Percentiles rank a stretch among this genome's conserved stretches.
phyloP scores from a whole-genome alignment of 257 asterid species.

The Agastache rugosa region DNA sequence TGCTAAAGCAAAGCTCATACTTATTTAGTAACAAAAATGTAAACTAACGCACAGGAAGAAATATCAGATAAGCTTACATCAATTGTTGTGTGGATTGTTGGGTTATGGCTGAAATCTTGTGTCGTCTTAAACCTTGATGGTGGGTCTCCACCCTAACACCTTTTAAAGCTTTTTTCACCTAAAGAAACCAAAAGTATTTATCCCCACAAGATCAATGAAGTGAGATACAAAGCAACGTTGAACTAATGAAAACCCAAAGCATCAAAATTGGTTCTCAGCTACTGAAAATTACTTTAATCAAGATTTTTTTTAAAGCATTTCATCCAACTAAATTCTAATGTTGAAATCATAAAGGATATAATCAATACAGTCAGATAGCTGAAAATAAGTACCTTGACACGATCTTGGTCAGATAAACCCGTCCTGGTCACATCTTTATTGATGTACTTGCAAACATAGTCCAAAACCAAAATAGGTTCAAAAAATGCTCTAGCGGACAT shows the following conservation, averaged over 20 bases:
- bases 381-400: conserved; percentile 56
- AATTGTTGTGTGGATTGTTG: conserved; percentile 32
- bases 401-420: conserved; percentile 64
- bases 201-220: neutral
- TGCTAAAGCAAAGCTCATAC: neutral
- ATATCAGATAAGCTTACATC: conserved; percentile 52
- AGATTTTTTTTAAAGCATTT: neutral
- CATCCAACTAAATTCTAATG: neutral
- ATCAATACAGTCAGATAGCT: neutral
- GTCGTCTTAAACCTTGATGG: conserved; percentile 45
- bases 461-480: conserved; percentile 59
- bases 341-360: neutral
- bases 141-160: conserved; percentile 56
- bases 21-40: neutral
- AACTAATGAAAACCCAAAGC: neutral
- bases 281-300: neutral
- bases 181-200: neutral
- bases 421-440: conserved; percentile 39
- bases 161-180: conserved; percentile 62
- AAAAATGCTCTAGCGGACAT: conserved; percentile 78
- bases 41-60: conserved; percentile 1
- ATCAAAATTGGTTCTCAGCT: neutral
- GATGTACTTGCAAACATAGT: conserved; percentile 42
- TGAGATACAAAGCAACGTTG: neutral
- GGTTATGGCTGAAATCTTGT: conserved; percentile 59